These are phyloP conservation scores for Streptanthus diversifolius DNA, from an alignment of 345 rosid genomes.

Conservation along the genomic window DNA sequence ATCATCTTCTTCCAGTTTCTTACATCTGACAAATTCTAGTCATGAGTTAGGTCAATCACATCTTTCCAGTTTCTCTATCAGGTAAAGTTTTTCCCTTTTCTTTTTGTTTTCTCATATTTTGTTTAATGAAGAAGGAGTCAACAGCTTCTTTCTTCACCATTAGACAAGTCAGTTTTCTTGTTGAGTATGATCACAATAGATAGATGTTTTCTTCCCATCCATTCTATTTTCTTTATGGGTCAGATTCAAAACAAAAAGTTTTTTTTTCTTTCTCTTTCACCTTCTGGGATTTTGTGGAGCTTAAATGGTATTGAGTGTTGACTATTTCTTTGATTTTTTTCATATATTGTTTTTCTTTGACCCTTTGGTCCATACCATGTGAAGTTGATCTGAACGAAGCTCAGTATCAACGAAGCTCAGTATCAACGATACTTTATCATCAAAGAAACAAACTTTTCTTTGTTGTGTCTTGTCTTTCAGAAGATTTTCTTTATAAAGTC, in stretches of 20 bases:
- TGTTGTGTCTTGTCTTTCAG: slow-evolving; percentile 26
- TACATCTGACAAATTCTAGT: slow-evolving; percentile 16
- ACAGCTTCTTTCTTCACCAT: slow-evolving; percentile 17
- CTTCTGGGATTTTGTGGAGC: slow-evolving; percentile 5
- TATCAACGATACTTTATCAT: too few species aligned
- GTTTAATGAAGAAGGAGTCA: slow-evolving; percentile 15
- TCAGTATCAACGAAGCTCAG: too few species aligned
- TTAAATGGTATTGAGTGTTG: neutral
- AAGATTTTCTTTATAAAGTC: slow-evolving; percentile 3
- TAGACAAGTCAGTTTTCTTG: slow-evolving; percentile 20
- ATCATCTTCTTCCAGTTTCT: slow-evolving; percentile 40
- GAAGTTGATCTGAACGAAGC: slow-evolving; percentile 17
- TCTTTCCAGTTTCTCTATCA: slow-evolving; percentile 71
- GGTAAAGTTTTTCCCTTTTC: slow-evolving; percentile 37
- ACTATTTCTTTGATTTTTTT: slow-evolving; percentile 5
- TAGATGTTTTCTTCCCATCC: slow-evolving; percentile 34
- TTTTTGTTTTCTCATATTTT: neutral
- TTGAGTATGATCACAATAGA: slow-evolving; percentile 1
- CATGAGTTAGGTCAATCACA: slow-evolving; percentile 32
- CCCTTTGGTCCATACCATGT: slow-evolving; percentile 29
- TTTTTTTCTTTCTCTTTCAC: neutral
- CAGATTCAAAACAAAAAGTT: slow-evolving; percentile 44
- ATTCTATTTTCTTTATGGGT: slow-evolving; percentile 34
- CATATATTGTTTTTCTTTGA: slow-evolving; percentile 3
- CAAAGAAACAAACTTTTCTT: slow-evolving; percentile 15